These are phyloP conservation scores for Sporothrix variecibatus DNA, from an alignment of 2,329 filamentous ascomycete species.

Conservation along the genomic window DNA sequence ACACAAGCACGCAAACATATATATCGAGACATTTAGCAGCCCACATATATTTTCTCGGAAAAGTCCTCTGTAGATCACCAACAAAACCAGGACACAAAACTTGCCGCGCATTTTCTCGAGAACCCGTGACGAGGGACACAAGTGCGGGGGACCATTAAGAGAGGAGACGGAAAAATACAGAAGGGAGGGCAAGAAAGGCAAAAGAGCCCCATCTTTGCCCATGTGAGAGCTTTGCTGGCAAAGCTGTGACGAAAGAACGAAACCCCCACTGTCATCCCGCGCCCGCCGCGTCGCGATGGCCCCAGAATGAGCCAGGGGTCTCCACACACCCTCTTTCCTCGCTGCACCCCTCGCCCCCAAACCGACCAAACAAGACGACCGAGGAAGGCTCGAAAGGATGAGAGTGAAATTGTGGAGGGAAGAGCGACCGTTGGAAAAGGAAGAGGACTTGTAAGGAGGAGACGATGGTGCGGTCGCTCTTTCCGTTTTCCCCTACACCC, in stretches of 20 bases:
- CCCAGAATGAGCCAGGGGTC: not conserved
- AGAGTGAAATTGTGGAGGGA: not conserved
- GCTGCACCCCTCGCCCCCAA: not conserved
- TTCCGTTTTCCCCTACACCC: not conserved
- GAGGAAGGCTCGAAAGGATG: not conserved
- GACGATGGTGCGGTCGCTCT: not conserved
- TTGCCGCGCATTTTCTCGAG: not conserved
- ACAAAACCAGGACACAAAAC: not conserved
- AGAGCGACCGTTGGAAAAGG: not conserved
- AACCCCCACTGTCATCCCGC: constrained; percentile 21
- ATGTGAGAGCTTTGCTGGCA: not conserved
- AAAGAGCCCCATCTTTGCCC: not conserved
- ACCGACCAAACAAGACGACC: not conserved
- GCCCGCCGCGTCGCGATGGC: not conserved
- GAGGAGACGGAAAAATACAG: not conserved
- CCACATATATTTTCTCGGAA: too few relatives aligned
- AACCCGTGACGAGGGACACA: not conserved
- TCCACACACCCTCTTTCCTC: constrained; percentile 9
- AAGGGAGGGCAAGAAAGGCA: not conserved
- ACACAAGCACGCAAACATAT: too few relatives aligned
- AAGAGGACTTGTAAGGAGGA: not conserved
- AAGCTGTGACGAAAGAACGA: not conserved
- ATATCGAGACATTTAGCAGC: too few relatives aligned
- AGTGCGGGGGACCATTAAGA: not conserved
- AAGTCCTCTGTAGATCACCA: not conserved